phyloP scores from a whole-genome alignment of 2,329 filamentous ascomycete species.

The Pseudocercospora macadamiae region DNA sequence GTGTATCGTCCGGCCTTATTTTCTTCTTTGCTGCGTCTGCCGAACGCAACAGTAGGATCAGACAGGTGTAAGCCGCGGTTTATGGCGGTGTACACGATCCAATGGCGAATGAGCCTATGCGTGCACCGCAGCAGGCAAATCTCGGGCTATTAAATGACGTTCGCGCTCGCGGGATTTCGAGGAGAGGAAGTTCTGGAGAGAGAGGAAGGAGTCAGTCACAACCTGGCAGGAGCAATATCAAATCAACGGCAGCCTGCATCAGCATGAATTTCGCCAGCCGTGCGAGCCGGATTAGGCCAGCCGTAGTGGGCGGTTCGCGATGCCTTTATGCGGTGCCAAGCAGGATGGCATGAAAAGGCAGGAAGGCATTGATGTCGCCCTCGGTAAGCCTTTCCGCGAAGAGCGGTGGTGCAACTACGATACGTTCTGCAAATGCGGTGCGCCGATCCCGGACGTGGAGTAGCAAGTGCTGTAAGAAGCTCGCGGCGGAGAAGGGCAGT shows the following conservation, averaged over 20 bases:
- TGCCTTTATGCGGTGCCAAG: conserved; percentile 20
- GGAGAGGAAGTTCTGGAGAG: conserved; percentile 20
- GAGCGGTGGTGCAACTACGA: not conserved
- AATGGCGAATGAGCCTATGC: conserved; percentile 14
- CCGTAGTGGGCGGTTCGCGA: conserved; percentile 2
- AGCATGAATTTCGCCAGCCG: conserved; percentile 14
- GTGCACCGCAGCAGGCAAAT: conserved; percentile 26
- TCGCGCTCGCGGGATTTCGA: conserved; percentile 10
- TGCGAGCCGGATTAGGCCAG: conserved; percentile 9
- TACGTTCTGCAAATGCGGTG: conserved; percentile 1
- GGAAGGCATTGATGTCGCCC: conserved; percentile 18
- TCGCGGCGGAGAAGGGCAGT: no score
- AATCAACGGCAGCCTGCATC: conserved; percentile 30
- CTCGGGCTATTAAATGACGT: conserved; percentile 27
- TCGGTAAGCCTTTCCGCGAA: conserved; percentile 16
- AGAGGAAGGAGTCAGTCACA: conserved; percentile 21
- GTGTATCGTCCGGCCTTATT: no score
- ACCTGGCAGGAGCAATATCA: conserved; percentile 19
- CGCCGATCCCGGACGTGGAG: conserved; percentile 15
- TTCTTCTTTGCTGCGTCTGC: no score
- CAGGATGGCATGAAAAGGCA: conserved; percentile 9
- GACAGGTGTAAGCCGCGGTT: conserved; percentile 13
- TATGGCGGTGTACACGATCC: conserved; percentile 18
- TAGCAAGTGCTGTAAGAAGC: no score
- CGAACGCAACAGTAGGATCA: conserved; percentile 22